These are phyloP conservation scores for Imleria badia DNA, from an alignment of 768 basidiomycete species.

Conservation along the genomic window DNA sequence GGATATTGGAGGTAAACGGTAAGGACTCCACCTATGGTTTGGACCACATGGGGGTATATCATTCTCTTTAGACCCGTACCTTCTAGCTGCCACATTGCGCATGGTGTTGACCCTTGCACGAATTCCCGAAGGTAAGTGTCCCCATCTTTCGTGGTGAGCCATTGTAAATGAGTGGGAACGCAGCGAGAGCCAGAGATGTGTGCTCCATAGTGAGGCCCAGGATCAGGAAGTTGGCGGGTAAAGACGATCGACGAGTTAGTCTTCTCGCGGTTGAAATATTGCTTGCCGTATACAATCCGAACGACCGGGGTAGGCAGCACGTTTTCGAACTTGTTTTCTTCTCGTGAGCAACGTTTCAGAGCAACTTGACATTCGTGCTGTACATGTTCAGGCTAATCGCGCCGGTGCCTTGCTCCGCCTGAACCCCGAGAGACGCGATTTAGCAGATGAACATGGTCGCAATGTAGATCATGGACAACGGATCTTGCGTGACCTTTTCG, in stretches of 20 bases:
- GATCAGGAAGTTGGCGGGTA: constrained; percentile 15
- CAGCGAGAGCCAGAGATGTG: not conserved
- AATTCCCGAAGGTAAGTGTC: constrained; percentile 15
- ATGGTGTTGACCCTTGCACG: constrained; percentile 18
- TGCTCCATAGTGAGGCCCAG: constrained; percentile 12
- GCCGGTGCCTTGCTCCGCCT: not conserved
- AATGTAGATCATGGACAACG: not conserved
- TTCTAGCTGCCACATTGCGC: constrained; percentile 17
- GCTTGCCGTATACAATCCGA: constrained; percentile 10
- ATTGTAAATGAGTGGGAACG: not conserved
- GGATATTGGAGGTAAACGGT: constrained; percentile 19
- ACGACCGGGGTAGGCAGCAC: constrained; percentile 3
- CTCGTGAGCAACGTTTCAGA: not conserved
- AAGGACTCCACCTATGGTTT: not conserved
- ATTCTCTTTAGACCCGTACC: constrained; percentile 7
- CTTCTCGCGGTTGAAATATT: constrained; percentile 21
- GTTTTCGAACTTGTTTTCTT: too few relatives aligned
- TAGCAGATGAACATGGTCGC: not conserved
- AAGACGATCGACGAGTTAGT: constrained; percentile 9
- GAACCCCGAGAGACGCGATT: too few relatives aligned
- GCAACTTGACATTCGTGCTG: not conserved
- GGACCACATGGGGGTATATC: not conserved
- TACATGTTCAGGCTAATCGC: not conserved
- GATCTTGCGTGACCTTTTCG: not conserved
- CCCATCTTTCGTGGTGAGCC: not conserved